phyloP scores from a whole-genome alignment of 148 eudicot species.

The Selenicereus undatus region DNA sequence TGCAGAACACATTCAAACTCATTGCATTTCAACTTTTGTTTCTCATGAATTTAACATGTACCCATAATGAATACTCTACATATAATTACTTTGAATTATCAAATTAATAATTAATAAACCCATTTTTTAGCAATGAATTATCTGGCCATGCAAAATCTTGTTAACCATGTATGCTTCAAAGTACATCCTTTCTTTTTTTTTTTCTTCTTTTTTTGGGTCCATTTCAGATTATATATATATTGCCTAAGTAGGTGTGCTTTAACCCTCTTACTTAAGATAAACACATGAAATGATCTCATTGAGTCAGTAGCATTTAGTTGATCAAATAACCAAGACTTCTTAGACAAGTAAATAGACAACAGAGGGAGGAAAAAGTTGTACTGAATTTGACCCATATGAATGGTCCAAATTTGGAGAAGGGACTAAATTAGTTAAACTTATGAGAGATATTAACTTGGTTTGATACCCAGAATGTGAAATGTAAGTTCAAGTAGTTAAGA shows the following conservation, averaged over 20 bases:
- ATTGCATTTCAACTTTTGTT: too few species aligned
- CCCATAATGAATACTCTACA: too few species aligned
- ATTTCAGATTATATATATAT: not conserved
- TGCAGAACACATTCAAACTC: too few species aligned
- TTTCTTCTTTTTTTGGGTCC: too few species aligned
- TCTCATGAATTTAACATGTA: too few species aligned
- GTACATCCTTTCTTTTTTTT: too few species aligned
- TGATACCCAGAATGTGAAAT: not conserved
- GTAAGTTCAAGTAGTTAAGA: slow-evolving; percentile 22
- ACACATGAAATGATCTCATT: not conserved
- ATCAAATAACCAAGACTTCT: slow-evolving; percentile 13
- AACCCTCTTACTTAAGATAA: not conserved
- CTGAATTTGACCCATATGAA: slow-evolving; percentile 18
- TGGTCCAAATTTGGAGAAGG: slow-evolving; percentile 26
- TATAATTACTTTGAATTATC: too few species aligned
- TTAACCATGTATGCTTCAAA: too few species aligned
- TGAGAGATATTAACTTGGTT: not conserved
- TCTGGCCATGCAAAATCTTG: too few species aligned
- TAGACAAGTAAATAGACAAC: not conserved
- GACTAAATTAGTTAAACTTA: slow-evolving; percentile 18
- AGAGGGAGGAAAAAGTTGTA: not conserved
- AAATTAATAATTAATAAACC: too few species aligned
- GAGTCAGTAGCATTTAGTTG: slow-evolving; percentile 2
- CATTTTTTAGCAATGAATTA: too few species aligned
- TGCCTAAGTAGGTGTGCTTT: not conserved